Base-by-base conservation (phyloP, 192 early-diverging fungal genomes). In the Mortierella hygrophila region DNA sequence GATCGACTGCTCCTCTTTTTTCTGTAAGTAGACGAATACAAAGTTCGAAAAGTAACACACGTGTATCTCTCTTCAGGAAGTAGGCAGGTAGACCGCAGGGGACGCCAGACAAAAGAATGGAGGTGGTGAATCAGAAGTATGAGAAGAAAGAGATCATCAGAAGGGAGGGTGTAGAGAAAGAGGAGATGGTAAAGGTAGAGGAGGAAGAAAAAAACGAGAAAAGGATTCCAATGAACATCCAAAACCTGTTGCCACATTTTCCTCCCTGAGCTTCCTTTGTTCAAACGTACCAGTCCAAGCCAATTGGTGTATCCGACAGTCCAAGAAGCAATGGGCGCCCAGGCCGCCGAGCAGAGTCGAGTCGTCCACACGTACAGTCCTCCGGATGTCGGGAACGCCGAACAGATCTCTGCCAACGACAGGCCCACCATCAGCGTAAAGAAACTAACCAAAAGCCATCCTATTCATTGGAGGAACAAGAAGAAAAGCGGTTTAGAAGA, bases 311-410 rank as follows among this genome's bases (percentile, higher is more conserved):
- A 91, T 32, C 90, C 90, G 44, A 88, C 89, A 38, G 89, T 68
- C 90, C 90, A 91, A 11, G 83, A 88, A 37, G 84, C 83, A 37
- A 91, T 72, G 20, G 90, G 90, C 16, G 82, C 89, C 84, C 84
- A 88, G 7, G 78, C 88, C 9, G 88, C 77, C 32, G 74, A 88
- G 23, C 88, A 81, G 6, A 91, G 75, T 46, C 89, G 71, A 10
- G 88, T 85, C 3, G 82, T 79, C 90, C 90, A 91, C 49, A 88
- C 91, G 60, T 91, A 91, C 49, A 91, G 74, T 32, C 88, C 88
- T 26, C 89, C 89, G 9, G 89, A 84, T 18, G 90, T 90, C 35
- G 90, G 89, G 38, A 82, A 91, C 68, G 90, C 89, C 38, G 76
- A 80, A 70, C 89, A 90, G 60, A 91, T 91, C 75, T 91, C 88